A percentile compares a stretch with the other conserved stretches of the same genome.
These are phyloP conservation scores for Venturia asperata DNA, from an alignment of 2,329 filamentous ascomycete genomes.

Conservation along the genomic window DNA sequence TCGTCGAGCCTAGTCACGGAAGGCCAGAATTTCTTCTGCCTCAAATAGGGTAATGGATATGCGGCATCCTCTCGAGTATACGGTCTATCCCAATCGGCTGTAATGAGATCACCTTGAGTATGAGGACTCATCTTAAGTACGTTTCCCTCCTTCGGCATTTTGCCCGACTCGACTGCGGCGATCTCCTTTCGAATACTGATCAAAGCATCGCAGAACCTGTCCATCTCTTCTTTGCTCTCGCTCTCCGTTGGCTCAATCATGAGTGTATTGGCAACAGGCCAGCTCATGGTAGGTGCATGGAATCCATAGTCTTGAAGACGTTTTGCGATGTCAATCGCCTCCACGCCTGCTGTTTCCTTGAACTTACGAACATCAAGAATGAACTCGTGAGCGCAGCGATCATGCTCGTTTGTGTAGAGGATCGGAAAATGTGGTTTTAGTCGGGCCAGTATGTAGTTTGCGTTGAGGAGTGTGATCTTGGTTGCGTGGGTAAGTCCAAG, in stretches of 20 bases:
- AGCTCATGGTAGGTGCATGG: slow-evolving; percentile 95
- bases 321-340: slow-evolving; percentile 94
- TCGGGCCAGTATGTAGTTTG: slow-evolving; percentile 89
- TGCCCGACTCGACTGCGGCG: slow-evolving; percentile 70
- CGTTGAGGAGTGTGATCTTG: slow-evolving; percentile 87
- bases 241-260: slow-evolving; percentile 98
- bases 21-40: slow-evolving; percentile 98
- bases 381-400: slow-evolving; percentile 93
- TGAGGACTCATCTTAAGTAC: slow-evolving; percentile 87
- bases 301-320: slow-evolving; percentile 95
- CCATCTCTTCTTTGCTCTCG: slow-evolving; percentile 85
- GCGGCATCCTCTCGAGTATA: slow-evolving; percentile 79
- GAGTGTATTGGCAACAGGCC: slow-evolving; percentile 88
- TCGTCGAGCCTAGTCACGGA: slow-evolving; percentile 80
- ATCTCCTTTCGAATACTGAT: slow-evolving; percentile 85
- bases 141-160: slow-evolving; percentile 66
- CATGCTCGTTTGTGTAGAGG: slow-evolving; percentile 84
- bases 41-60: slow-evolving; percentile 73
- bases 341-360: slow-evolving; percentile 72
- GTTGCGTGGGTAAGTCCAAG: slow-evolving; percentile 81
- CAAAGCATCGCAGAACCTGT: slow-evolving; percentile 85
- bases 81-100: slow-evolving; percentile 66
- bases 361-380: slow-evolving; percentile 85
- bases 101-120: slow-evolving; percentile 70
- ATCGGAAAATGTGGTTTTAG: slow-evolving; percentile 82